phyloP scores from a whole-genome alignment of 2,329 filamentous ascomycete genomes.

The Escovopsis weberi region DNA sequence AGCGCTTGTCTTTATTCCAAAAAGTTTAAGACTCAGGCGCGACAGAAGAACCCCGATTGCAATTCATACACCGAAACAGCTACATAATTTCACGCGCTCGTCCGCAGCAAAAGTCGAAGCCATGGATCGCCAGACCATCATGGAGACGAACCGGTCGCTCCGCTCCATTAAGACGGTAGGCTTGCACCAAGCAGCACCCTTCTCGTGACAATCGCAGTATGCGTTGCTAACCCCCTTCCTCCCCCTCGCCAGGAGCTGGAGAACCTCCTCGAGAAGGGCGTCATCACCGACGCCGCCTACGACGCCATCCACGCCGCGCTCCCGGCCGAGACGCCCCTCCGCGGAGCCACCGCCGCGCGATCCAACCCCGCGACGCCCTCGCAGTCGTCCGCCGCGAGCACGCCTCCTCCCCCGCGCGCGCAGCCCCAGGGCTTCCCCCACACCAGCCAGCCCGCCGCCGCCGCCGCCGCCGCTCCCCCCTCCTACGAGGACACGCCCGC shows the following conservation, averaged over 20 bases:
- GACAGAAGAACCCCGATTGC: no score
- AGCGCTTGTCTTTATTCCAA: no score
- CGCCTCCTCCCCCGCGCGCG: slow-evolving; percentile 5
- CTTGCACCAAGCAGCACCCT: slow-evolving; percentile 2
- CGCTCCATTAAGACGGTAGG: slow-evolving; percentile 74
- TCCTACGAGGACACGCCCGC: slow-evolving; percentile 35
- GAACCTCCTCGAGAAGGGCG: slow-evolving; percentile 66
- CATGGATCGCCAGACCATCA: slow-evolving; percentile 44
- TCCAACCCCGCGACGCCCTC: slow-evolving; percentile 18
- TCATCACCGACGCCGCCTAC: slow-evolving; percentile 63
- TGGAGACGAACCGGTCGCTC: slow-evolving; percentile 69
- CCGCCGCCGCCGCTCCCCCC: slow-evolving; percentile 29
- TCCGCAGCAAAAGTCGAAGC: neutral
- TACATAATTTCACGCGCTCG: no score
- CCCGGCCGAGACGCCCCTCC: slow-evolving; percentile 48
- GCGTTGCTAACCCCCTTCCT: neutral
- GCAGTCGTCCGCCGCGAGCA: slow-evolving; percentile 12
- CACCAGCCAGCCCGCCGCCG: slow-evolving; percentile 17
- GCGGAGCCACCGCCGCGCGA: slow-evolving; percentile 21
- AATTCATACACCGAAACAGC: no score
- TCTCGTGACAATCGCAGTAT: neutral
- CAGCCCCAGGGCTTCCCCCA: slow-evolving; percentile 27
- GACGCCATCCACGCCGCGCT: slow-evolving; percentile 61
- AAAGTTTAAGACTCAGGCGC: no score
- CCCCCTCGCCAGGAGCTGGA: slow-evolving; percentile 67